Evolutionary conservation across 352 stramenopile species (phyloP), one percentile per base, ranked within the genome.

Genomic region (Phytophthora ramorum): DNA sequence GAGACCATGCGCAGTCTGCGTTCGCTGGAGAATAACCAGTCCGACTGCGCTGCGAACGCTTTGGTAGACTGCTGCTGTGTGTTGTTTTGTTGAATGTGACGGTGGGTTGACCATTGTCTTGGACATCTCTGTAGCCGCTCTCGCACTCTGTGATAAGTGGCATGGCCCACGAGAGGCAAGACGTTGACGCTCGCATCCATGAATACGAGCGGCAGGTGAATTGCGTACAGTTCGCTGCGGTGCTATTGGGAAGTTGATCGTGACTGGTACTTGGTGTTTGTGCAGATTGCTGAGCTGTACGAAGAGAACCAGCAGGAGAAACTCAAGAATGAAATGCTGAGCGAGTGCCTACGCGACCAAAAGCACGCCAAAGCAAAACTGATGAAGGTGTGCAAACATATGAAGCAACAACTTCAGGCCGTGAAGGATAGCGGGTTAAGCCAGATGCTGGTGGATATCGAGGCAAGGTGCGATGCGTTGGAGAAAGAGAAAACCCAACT

Each of bases 151-250:
- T 70, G 38, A 78, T 75, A 28, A 79, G 69, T 26, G 63, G 69
- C 40, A 66, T 73, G 54, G 75, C 70, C 7, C 56, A 73, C 5
- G 46, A 68, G 8, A 68, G 43, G 32, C 53, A 48, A 46, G 56
- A 75, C 38, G 16, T 52, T 0, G 85, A 93, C 55, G 71, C 81
- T 30, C 79, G 72, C 3, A 71, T 91, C 14, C 76, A 90, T 44
- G 85, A 92, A 24, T 93, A 93, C 34, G 85, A 93, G 44, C 75
- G 74, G 5, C 85, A 93, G 78, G 83, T 83, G 17, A 14, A 38
- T 28, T 40, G 17, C 0, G 37, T 58, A 2, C 4, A 24, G 7
- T 22, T 26, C 2, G 5, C 12, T 24, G 37, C 37, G 16, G 13
- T 3, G 16, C 16, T 2, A 10, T 19, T n/a, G n/a, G 3, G 43